Evolutionary conservation across 176 grass and related monocot species (phyloP), one percentile per base, ranked within the genome.

Genomic region (Musa beccarii): DNA sequence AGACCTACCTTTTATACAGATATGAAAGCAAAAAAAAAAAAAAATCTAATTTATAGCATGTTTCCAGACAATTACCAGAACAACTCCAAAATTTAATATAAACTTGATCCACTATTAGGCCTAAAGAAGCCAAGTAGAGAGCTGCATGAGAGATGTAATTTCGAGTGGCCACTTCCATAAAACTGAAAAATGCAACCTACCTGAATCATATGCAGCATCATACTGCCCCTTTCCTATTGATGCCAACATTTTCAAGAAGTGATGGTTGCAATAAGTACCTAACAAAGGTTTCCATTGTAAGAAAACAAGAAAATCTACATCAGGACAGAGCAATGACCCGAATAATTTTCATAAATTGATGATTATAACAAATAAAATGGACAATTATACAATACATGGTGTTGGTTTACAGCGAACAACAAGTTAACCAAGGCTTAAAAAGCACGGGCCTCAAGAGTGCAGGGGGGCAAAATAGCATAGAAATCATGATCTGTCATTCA

Each of bases 191-290:
- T 19, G 51, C 8, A 59, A 73, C 69, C 34, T 13, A 95, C 96
- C 95, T 83, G 66, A 65, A 81, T 95, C 88, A 10, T 86, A 86
- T 84, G 85, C 83, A 84, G 89, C 80, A 81, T 89, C 96, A 59
- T 95, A 94, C 68, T 92, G 89, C 52, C 96, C 96, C 55, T 80
- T 92, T 59, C 90, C 91, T 81, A 94, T 83, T 24, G 90, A 99
- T 79, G 96, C 88, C 59, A 99, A 83, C 88, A 91, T 92, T 51
- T 69, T 81, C 75, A 99, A 84, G 71, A 99, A 99, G 85, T 99
- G 95, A 80, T 95, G 86, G 76, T 99, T 99, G 84, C 91, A 99
- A 84, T 87, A 88, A 53, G 70, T 82, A 76, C 96, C 96, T 99
- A 85, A 69, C 15, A 77, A 63, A 79, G 11, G 74, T 81, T 85